Percentiles rank a stretch among this genome's conserved stretches.
These are phyloP conservation scores for Raddia distichophylla DNA, from an alignment of 176 grass and related monocot species.

Conservation along the genomic window DNA sequence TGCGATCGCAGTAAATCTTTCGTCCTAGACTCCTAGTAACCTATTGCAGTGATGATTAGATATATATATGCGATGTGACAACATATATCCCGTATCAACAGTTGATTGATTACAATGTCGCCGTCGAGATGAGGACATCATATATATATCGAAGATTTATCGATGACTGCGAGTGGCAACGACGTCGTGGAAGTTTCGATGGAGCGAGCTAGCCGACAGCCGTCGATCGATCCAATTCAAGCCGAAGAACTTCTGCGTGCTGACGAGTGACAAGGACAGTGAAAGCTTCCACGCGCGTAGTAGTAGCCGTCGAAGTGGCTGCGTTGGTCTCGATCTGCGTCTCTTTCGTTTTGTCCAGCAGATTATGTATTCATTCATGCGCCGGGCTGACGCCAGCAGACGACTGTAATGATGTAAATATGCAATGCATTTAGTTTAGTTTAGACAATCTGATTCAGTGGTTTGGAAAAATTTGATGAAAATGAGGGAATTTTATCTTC, in stretches of 20 bases:
- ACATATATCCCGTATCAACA: not conserved
- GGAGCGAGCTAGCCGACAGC: not conserved
- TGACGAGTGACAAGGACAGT: constrained; percentile 24
- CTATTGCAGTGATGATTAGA: not conserved
- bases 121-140: not conserved
- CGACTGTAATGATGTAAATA: too few species aligned
- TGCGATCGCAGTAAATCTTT: not conserved
- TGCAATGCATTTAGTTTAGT: too few species aligned
- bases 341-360: not conserved
- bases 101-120: not conserved
- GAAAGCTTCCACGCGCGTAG: not conserved
- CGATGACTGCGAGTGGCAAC: not conserved
- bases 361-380: not conserved
- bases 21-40: too few species aligned
- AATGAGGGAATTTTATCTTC: too few species aligned
- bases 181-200: not conserved
- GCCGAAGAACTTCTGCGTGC: not conserved
- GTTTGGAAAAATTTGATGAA: too few species aligned
- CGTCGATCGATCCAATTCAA: constrained; percentile 9
- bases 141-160: not conserved
- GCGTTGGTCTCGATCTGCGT: constrained; percentile 38
- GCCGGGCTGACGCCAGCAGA: not conserved
- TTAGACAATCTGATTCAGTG: too few species aligned
- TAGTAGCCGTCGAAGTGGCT: not conserved
- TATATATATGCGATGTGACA: not conserved